Conservation (phyloP, 164 flowering plant genomes). For the Sextonia rubra region DNA sequence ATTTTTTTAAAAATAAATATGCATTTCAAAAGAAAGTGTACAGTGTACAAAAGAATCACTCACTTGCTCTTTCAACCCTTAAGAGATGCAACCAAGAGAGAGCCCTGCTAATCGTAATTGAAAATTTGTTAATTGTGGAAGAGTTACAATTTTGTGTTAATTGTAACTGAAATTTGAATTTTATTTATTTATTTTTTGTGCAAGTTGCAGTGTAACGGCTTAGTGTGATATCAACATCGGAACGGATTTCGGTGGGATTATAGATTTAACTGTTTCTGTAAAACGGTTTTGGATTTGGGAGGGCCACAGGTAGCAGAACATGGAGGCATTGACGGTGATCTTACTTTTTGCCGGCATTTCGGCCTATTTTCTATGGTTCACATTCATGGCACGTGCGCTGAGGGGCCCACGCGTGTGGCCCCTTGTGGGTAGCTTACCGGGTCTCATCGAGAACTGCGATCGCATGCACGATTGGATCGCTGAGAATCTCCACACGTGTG, state of each 20-base stretch:
- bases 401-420: conserved; percentile 73
- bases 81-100: too few relatives aligned
- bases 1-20: too few relatives aligned
- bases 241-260: not conserved
- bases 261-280: not conserved
- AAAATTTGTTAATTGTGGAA: too few relatives aligned
- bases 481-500: conserved; percentile 54
- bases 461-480: conserved; percentile 76
- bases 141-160: too few relatives aligned
- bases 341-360: conserved; percentile 20
- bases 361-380: conserved; percentile 54
- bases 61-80: too few relatives aligned
- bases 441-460: conserved; percentile 38
- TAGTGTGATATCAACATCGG: not conserved
- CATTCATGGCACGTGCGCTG: conserved; percentile 24
- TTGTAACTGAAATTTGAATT: too few relatives aligned
- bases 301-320: conserved; percentile 10
- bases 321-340: conserved; percentile 35
- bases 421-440: conserved; percentile 61
- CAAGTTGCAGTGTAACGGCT: too few relatives aligned
- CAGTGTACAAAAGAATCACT: too few relatives aligned
- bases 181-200: too few relatives aligned
- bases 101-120: too few relatives aligned
- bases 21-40: too few relatives aligned
- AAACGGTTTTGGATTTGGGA: not conserved